Base-by-base conservation (phyloP, 768 basidiomycete genomes). In the Tephrocybe sp. region DNA sequence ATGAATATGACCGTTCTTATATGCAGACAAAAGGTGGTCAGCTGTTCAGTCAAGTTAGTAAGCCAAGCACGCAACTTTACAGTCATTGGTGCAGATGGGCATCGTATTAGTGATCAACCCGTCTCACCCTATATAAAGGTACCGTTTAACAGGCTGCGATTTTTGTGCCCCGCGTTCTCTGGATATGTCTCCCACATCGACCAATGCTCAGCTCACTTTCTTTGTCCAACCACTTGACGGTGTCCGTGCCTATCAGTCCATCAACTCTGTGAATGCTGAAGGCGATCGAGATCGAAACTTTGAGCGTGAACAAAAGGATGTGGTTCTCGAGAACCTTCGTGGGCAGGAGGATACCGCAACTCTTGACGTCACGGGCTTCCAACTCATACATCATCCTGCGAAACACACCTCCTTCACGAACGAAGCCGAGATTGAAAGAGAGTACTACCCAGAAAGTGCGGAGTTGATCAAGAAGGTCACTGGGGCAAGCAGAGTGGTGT, bases 391-490 rank as follows among this genome's bases (percentile, higher is more conserved):
- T 20, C 48, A 57, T 20, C 54, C 72, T 1, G 62, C 73, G 1
- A 70, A 74, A 48, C 73, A 77, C 52, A 74, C 65, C 4, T 55
- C 72, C 1, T 84, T 84, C 62, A 58, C 60, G 13, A 68, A 73
- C 54, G 76, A 80, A 35, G 72, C 68, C 7, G 75, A 73, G 33
- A 72, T 85, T 35, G 55, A 72, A 58, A 60, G 55, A 30, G 77
- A 78, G 44, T 86, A 85, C 61, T 84, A 84, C 58, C 71, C 74
- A 1, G 83, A 85, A 64, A 78, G 77, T 54, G 68, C 72, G 16
- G 77, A 78, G 58, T 62, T 83, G 23, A 66, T 84, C 39, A 83
- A 84, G 68, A 56, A 76, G 53, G 40, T 81, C 8, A 83, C 81
- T 0, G 82, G 84, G 9, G 83, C 83, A 0, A 77, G 68, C 51